Evolutionary conservation across 2,329 filamentous ascomycete genomes (phyloP), one percentile per base, ranked within the genome.

Genomic region (Teratosphaeria gauchensis): DNA sequence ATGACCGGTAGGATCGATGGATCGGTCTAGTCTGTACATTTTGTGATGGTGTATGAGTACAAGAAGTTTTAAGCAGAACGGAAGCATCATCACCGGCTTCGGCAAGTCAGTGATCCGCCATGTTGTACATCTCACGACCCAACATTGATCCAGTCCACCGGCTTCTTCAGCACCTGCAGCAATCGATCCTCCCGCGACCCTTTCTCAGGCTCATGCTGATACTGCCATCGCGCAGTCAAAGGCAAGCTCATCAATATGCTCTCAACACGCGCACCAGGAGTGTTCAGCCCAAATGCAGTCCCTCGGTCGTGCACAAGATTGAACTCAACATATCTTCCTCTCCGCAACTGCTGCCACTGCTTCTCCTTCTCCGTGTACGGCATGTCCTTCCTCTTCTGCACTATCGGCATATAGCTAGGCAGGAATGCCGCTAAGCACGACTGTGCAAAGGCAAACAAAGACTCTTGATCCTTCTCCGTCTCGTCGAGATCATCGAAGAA

Each of bases 401-500:
- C 81, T 65, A 99, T 96, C 31, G 94, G 92, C 1, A 96, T 68
- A 70, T 97, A 99, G 0, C 87, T 88, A 1, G 94, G 94, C 59
- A 97, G 73, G 79, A 99, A 99, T 9, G 91, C 87, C 61, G 85
- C 84, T 58, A 96, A 79, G 68, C 89, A 90, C 70, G 92, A 89
- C 70, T 92, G 88, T 57, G 92, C 84, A 66, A 96, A 97, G 16
- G 88, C 84, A 72, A 99, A 97, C 0, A 92, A 83, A 65, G 91
- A 89, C 72, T 97, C 92, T 66, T 89, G 86, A 69, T 94, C 89
- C 61, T 91, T 90, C 68, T 92, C 88, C 1, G 84, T 82, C 68
- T 89, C 88, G 72, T 99, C 94, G 14, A 99, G 81, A 72, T 99
- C 94, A 74, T 99, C 94, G 70, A 99, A 99, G 83, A 99, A 99